A percentile compares a stretch with the other conserved stretches of the same genome.
These are phyloP conservation scores for Chondrostereum purpureum DNA, from an alignment of 1,284 basidiomycete species.

Conservation along the genomic window DNA sequence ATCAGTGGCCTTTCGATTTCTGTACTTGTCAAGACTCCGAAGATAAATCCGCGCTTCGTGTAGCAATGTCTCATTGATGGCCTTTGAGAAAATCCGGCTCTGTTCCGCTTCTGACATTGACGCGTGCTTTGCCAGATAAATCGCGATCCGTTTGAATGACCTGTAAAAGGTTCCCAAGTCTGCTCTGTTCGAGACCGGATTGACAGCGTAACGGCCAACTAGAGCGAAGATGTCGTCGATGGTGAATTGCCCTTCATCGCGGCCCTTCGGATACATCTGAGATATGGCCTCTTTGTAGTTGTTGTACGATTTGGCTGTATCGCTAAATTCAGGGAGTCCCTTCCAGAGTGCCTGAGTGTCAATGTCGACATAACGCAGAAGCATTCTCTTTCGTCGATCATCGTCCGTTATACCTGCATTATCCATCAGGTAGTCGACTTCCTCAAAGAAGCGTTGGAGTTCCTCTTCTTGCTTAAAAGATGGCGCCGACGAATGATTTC, in stretches of 20 bases:
- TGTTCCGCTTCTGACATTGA: neutral
- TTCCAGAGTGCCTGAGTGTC: neutral
- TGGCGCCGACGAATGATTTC: neutral
- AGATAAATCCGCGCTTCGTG: neutral
- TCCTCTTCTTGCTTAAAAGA: neutral
- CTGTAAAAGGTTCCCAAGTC: neutral
- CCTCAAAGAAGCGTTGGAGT: neutral
- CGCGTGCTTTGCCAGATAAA: neutral
- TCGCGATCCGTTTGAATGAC: neutral
- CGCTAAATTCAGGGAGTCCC: neutral
- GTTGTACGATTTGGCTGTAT: no score
- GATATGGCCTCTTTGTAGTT: no score
- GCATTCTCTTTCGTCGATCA: neutral
- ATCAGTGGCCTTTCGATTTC: neutral
- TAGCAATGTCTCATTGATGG: neutral
- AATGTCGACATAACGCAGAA: neutral
- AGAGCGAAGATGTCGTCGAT: no score
- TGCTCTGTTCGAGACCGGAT: neutral
- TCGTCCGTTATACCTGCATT: neutral
- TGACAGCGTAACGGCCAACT: no score
- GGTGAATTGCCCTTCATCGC: no score
- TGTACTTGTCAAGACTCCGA: neutral
- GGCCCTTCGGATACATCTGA: no score
- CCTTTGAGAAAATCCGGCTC: neutral
- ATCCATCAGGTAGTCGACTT: neutral